These are phyloP conservation scores for Heritiera littoralis DNA, from an alignment of 345 rosid species.

Conservation along the genomic window DNA sequence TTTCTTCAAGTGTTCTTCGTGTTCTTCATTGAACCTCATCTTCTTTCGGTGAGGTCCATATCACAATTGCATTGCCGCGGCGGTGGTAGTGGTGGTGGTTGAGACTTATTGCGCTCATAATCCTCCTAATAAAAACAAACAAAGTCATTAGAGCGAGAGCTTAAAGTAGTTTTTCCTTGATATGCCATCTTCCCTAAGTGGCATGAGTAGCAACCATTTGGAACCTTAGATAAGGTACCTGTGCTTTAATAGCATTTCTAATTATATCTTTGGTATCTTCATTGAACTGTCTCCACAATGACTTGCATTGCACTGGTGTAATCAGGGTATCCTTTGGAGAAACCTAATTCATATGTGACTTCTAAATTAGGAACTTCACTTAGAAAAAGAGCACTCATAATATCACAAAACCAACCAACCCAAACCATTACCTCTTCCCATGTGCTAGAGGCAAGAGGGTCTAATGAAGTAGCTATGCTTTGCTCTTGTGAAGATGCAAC, in stretches of 20 bases:
- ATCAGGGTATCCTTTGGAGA: conserved; percentile 55
- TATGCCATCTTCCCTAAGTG: background rate
- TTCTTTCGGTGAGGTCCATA: too few relatives aligned
- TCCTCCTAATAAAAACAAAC: conserved; percentile 54
- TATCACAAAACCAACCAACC: background rate
- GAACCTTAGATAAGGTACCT: conserved; percentile 41
- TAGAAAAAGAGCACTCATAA: background rate
- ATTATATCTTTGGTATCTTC: conserved; percentile 67
- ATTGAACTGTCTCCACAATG: conserved; percentile 83
- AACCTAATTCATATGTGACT: conserved; percentile 38
- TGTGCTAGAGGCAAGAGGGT: conserved; percentile 65
- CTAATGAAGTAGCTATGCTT: conserved; percentile 41
- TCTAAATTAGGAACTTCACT: conserved; percentile 8
- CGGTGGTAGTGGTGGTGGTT: too few relatives aligned
- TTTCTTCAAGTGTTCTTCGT: too few relatives aligned
- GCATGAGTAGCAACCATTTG: background rate
- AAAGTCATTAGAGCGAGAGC: background rate
- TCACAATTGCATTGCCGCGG: too few relatives aligned
- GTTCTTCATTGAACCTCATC: too few relatives aligned
- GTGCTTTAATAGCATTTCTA: conserved; percentile 72
- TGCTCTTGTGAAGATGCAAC: conserved; percentile 47
- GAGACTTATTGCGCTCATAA: conserved; percentile 59
- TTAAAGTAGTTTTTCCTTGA: background rate
- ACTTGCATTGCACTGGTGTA: conserved; percentile 76
- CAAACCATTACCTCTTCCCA: conserved; percentile 64